Evolutionary conservation across 148 eudicot species (phyloP).

Genomic region (Fallopia convolvulus): DNA sequence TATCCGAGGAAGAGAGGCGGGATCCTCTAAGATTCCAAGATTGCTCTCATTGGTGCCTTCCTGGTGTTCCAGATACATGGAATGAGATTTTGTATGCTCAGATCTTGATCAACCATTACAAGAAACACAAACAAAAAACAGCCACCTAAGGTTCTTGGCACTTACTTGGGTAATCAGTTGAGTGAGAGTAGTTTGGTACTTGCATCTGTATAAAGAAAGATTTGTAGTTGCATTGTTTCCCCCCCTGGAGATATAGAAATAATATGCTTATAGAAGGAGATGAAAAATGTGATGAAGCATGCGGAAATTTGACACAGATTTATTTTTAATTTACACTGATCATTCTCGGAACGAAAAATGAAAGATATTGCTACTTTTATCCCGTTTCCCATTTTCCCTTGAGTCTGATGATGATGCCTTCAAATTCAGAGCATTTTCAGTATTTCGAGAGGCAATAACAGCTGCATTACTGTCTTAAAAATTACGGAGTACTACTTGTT

Average conservation of each 20-base stretch:
- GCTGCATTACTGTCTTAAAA: too few species aligned
- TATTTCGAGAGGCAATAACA: not conserved
- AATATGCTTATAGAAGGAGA: not conserved
- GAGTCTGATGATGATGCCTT: not conserved
- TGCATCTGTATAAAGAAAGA: not conserved
- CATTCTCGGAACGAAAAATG: not conserved
- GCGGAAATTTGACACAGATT: too few species aligned
- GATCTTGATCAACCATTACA: slow-evolving; percentile 32
- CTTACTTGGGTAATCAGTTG: not conserved
- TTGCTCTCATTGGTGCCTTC: slow-evolving; percentile 86
- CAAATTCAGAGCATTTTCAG: not conserved
- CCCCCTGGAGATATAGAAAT: not conserved
- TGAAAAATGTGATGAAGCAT: not conserved
- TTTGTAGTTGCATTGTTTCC: not conserved
- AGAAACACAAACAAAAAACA: slow-evolving; percentile 16
- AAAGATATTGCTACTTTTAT: too few species aligned
- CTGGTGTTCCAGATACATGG: slow-evolving; percentile 85
- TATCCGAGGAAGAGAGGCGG: slow-evolving; percentile 41
- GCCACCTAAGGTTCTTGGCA: not conserved
- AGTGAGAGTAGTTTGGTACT: not conserved
- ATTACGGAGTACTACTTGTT: too few species aligned
- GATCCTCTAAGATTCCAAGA: slow-evolving; percentile 39
- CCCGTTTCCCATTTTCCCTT: not conserved
- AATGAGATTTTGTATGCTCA: slow-evolving; percentile 53
- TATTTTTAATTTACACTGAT: too few species aligned